Evolutionary conservation across 164 flowering plant genomes (phyloP), one percentile per base, ranked within the genome.

Genomic region (Stephania cephalantha): DNA sequence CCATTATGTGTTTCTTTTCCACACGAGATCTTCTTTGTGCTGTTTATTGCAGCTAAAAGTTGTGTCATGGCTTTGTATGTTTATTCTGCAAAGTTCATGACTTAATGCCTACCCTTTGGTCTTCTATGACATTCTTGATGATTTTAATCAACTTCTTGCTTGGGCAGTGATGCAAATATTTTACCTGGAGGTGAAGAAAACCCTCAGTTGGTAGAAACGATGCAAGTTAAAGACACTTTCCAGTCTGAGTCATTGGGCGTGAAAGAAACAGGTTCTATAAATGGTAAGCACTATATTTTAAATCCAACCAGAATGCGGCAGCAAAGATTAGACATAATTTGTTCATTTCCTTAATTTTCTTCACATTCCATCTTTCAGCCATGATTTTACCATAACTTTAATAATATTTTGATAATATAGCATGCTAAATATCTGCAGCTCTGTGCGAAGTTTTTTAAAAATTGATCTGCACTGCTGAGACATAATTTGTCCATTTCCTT

Each of bases 101-200:
- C 13, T 15, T 58, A 3, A 58, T 58, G 18, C 64, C 64, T 7
- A 18, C 11, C 12, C 42, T 55, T 15, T 35, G 13, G 8, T 71
- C 9, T 48, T 71, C 73, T 50, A 6, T 50, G 20, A 6, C 13
- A 15, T 6, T 58, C 7, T 15, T 71, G 17, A 46, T 71, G 22
- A 53, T 12, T 9, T 71, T 67, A 22, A 29, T 67, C 44, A 6
- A 45, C 15, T 69, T 44, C 8, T 69, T 35, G 20, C 42, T 61
- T 71, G 17, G n/a, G 22, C 73, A 82, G 86, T 46, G 81, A 70
- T 64, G 74, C 74, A 4, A 70, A 45, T 71, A 70, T 67, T 42
- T 20, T 70, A 67, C 35, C 55, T 77, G 78, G 50, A 30, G 71
- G 13, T 45, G 55, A 52, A 68, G 69, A 18, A 58, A 12, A n/a